Base-by-base conservation (phyloP, 2,329 filamentous ascomycete genomes). In the Phaeoacremonium minimum region DNA sequence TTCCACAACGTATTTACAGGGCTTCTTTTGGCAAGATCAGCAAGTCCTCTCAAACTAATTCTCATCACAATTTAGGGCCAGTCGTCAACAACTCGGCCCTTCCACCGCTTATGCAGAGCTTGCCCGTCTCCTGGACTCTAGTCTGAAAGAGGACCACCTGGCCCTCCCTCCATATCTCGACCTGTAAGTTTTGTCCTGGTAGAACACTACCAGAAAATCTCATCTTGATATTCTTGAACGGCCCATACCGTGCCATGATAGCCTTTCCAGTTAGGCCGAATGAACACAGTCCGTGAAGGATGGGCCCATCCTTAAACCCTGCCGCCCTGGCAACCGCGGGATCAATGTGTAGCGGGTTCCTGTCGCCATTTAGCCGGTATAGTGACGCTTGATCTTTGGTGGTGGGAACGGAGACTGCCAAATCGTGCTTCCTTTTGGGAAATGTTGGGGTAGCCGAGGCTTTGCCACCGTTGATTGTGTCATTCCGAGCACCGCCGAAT, bases 301-400 rank as follows among this genome's bases (percentile, higher is more conserved):
- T 98, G 11, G 93, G 93, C 18, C 72, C 71, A 20, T 89, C 79
- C 67, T 93, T 85, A 80, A 98, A 98, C 41, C 93, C 93, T 41
- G 91, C 93, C 51, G 95, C 83, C 70, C 93, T 93, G 67, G 87
- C 87, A 64, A 98, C 97, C 33, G 80, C 77, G 2, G 93, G 93
- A 62, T 98, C 93, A 44, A 98, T 85, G 69, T 98, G 93, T 2
- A 98, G 80, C 12, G 93, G 93, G 71, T 98, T 97, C 57, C 91
- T 84, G 65, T 98, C 93, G 33, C 93, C 93, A 51, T 85, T 93
- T 36, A 98, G 72, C 28, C 93, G 82, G 75, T 98, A 98, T 37
- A 98, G 65, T 7, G 87, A 89, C 7, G 93, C 93, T 69, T 97
- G 91, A 55, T 96, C 89, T 52, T 90, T 85, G 0, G 78, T 84